Evolutionary conservation across 129 eudicot genomes (phyloP), one percentile per base, ranked within the genome.

Genomic region (Arctium lappa): DNA sequence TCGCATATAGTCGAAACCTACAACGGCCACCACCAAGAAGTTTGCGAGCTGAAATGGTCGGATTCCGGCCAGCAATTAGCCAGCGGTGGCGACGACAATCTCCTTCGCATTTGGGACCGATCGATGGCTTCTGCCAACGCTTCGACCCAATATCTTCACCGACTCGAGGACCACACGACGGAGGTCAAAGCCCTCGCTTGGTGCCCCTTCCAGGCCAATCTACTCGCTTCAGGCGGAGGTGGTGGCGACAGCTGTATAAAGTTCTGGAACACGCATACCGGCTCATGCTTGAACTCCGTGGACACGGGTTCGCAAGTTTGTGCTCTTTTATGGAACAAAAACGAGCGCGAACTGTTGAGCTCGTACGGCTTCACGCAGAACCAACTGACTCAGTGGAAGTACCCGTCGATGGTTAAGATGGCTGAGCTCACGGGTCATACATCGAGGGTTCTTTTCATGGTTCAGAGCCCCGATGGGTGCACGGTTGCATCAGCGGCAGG

Each of bases 401-500:
- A 95, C 72, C 99, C 99, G 1, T 95, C 99, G 0, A 95, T 95
- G 99, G 97, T 90, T 40, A 95, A 93, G 81, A 85, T 90, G 75
- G 97, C 98, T 1, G 99, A 93, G 90, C 94, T 91, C 34, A 91
- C 97, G 9, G 98, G 99, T 33, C 99, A 93, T 77, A 95, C 97
- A 4, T 95, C 97, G 2, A 89, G 97, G 81, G 97, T 91, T 53
- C 94, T 95, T 79, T 91, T 73, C 87, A 93, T 95, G 98, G 89
- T 94, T 69, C 98, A 88, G 92, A 90, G 97, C 72, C 99, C 98
- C 53, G 99, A 93, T 80, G 98, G 99, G 15, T 93, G 98, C 82
- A 93, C 97, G 3, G 98, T 95, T 33, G 99, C 97, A 76, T 91
- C 99, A 34, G 98, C 97, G 31, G 99, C 98, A 0, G 99, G 92